A percentile compares a stretch with the other conserved stretches of the same genome.
Conservation (phyloP, 495 filamentous ascomycete genomes). For the Arthonia radiata region DNA sequence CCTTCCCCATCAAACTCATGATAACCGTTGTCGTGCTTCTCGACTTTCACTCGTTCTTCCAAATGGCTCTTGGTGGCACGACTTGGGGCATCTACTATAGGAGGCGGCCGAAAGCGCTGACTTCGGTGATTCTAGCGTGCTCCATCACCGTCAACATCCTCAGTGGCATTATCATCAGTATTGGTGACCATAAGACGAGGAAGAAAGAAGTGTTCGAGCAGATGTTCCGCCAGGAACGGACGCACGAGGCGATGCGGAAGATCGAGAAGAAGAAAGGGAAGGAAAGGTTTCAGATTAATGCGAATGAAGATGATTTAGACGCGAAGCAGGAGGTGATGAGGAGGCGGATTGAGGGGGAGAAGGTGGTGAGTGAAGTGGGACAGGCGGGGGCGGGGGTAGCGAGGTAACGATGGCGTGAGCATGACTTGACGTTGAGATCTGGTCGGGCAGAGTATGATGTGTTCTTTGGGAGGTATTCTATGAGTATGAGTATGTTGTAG, state of each 20-base stretch:
- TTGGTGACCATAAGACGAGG: conserved; percentile 44
- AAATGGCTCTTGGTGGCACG: conserved; percentile 47
- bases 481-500: too few species aligned
- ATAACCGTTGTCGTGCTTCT: conserved; percentile 48
- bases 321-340: too few species aligned
- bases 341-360: too few species aligned
- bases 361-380: too few species aligned
- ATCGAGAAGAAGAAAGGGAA: conserved; percentile 35
- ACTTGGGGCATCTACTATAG: conserved; percentile 49
- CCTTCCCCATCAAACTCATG: conserved; percentile 46
- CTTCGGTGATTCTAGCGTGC: conserved; percentile 53
- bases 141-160: conserved; percentile 48
- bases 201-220: conserved; percentile 66
- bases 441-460: too few species aligned
- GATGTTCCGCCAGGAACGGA: conserved; percentile 46
- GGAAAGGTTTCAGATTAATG: too few species aligned
- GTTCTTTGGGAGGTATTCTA: too few species aligned
- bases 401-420: too few species aligned
- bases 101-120: conserved; percentile 37
- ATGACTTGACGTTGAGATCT: too few species aligned
- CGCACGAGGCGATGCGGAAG: conserved; percentile 44
- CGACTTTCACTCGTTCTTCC: conserved; percentile 47
- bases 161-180: conserved; percentile 42
- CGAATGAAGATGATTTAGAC: too few species aligned
- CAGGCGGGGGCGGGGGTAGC: too few species aligned